Evolutionary conservation across 345 rosid species (phyloP), one percentile per base, ranked within the genome.

Genomic region (Nasturtium officinale): DNA sequence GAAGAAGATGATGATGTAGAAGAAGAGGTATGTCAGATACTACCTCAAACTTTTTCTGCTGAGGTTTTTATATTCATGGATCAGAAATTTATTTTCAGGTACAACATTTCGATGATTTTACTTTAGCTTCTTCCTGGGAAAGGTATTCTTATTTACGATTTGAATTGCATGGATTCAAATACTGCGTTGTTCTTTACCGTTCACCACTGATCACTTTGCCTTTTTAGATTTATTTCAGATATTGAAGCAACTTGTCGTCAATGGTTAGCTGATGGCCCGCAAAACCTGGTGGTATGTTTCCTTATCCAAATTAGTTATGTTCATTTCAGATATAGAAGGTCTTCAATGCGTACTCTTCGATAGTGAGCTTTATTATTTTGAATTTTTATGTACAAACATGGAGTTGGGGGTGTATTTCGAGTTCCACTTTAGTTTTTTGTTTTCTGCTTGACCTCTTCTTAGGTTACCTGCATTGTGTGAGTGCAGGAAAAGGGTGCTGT

Each of bases 121-220:
- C 99, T n/a, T 82, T 95, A 54, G 99, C 97, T 15, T 95, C 98
- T 51, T 86, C 99, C 3, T 95, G 99, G 99, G 98, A 95, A 78
- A 90, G 97, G 95, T 90, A 83, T 11, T 59, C 58, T 56, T 45
- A 62, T 55, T 71, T 51, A 71, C 50, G 32, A 58, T 63, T 65
- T 26, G 32, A 58, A 65, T 77, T 77, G 42, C 45, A 55, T 43
- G 40, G 45, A 45, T 66, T 17, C 75, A 52, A 43, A 28, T 23
- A 47, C 51, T 56, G 40, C 8, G 12, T 30, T 42, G 21, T 69
- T 47, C 35, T 37, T 10, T 69, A 5, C 15, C 33, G 28, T 70
- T 56, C 32, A 57, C n/a, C 17, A 26, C 40, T 77, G 55, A 38
- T 48, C 55, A 69, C 57, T 42, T 21, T 43, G n/a, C 17, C 47